phyloP scores from a whole-genome alignment of 2,329 filamentous ascomycete species.

The Erysiphe pulchra region DNA sequence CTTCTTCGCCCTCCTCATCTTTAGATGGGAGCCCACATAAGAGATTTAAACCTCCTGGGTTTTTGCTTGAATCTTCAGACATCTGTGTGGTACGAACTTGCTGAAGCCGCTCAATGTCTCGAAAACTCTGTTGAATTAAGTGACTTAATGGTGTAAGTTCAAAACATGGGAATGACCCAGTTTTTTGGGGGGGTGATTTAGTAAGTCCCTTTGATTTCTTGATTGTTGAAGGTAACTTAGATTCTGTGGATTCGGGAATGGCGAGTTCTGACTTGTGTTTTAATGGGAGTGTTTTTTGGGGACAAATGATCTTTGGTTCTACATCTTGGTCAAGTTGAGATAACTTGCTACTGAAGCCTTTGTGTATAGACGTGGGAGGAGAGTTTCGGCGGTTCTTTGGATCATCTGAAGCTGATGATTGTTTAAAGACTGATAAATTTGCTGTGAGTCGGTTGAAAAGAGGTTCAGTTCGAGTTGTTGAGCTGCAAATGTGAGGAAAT shows the following conservation, averaged over 20 bases:
- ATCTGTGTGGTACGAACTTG: neutral
- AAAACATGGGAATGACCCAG: neutral
- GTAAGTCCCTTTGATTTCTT: neutral
- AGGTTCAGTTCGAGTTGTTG: neutral
- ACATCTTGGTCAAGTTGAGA: neutral
- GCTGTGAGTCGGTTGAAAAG: neutral
- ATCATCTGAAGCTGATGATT: no score
- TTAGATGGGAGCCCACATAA: neutral
- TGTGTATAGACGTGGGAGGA: neutral
- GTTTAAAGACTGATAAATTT: neutral
- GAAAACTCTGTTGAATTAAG: constrained; percentile 2
- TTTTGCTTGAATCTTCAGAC: neutral
- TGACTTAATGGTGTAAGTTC: constrained; percentile 2
- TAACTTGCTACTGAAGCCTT: neutral
- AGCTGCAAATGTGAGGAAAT: neutral
- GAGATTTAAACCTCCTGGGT: neutral
- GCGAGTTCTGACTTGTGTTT: neutral
- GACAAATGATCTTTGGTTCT: neutral
- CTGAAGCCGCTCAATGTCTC: constrained; percentile 1
- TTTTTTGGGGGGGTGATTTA: neutral
- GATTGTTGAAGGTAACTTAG: neutral
- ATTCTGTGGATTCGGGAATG: no score
- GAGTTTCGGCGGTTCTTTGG: neutral
- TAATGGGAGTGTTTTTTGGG: neutral
- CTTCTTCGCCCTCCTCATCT: neutral